Conservation (phyloP, 202 grass and related monocot species). For the Cymbopogon flexuosus region DNA sequence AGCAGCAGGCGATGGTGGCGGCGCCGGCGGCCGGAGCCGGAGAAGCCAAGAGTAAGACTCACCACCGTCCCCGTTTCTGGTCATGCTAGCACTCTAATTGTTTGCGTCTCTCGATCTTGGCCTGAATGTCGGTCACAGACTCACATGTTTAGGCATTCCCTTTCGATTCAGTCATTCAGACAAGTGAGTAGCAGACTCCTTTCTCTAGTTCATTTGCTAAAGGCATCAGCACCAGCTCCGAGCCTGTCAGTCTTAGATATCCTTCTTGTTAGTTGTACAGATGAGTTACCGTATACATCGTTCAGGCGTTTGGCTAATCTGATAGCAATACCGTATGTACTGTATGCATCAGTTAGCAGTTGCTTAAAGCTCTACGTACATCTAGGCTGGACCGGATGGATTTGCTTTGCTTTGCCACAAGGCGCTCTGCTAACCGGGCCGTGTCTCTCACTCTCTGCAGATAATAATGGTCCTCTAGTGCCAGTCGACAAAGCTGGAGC, state of each 20-base stretch:
- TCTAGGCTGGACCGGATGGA: no score
- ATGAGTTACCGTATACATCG: no score
- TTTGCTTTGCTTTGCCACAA: no score
- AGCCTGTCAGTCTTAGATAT: no score
- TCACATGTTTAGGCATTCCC: not conserved
- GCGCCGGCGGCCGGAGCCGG: conserved; percentile 3
- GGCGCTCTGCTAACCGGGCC: not conserved
- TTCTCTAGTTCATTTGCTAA: not conserved
- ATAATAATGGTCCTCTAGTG: not conserved
- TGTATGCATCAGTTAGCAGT: no score
- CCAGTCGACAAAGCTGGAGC: not conserved
- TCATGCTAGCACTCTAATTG: not conserved
- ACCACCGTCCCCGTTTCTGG: no score
- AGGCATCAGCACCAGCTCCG: no score
- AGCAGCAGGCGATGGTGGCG: not conserved
- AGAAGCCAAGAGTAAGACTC: conserved; percentile 19
- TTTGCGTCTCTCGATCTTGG: not conserved
- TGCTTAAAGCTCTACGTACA: no score
- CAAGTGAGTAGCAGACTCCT: not conserved
- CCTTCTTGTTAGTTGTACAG: no score
- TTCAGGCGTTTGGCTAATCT: no score
- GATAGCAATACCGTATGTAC: no score
- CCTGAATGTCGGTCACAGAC: not conserved
- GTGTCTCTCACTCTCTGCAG: not conserved
- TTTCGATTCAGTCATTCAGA: not conserved